Conservation (phyloP, 768 basidiomycete genomes). For the Lanmaoa pseudosensibilis region DNA sequence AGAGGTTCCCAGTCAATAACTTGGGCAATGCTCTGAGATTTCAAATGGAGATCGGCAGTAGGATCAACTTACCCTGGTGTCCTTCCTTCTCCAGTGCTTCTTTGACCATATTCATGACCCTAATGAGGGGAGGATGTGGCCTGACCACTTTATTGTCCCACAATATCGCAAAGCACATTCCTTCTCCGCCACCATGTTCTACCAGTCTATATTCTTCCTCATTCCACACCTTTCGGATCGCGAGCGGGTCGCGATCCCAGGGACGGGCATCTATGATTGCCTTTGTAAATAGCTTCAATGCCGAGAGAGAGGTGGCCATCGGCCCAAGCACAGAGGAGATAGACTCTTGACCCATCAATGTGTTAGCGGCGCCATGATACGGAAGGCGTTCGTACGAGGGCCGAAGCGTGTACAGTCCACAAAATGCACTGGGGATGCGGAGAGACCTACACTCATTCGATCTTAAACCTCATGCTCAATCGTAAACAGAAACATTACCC, state of each 20-base stretch:
- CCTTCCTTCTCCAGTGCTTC: constrained; percentile 61
- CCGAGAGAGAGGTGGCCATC: constrained; percentile 59
- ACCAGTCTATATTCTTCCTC: constrained; percentile 56
- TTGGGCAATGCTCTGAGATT: background rate
- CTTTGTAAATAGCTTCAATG: constrained; percentile 56
- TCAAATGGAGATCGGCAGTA: background rate
- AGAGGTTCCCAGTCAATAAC: constrained; percentile 69
- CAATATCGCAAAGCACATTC: constrained; percentile 59
- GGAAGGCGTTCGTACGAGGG: constrained; percentile 74
- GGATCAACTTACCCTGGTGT: constrained; percentile 52
- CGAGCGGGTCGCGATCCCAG: constrained; percentile 67
- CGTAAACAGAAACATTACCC: constrained; percentile 45
- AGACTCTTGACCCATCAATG: constrained; percentile 71
- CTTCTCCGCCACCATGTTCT: constrained; percentile 57
- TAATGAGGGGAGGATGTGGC: constrained; percentile 64
- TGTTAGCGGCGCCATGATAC: constrained; percentile 63
- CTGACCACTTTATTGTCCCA: constrained; percentile 61
- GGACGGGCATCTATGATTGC: constrained; percentile 41
- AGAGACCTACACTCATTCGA: constrained; percentile 49
- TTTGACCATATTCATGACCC: constrained; percentile 62
- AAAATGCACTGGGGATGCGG: constrained; percentile 70
- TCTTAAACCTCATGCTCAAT: background rate
- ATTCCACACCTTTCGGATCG: constrained; percentile 57
- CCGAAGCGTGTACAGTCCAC: constrained; percentile 71
- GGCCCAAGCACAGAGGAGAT: constrained; percentile 77